phyloP scores from a whole-genome alignment of 2,329 filamentous ascomycete species.

The Gliomastix tumulicola region DNA sequence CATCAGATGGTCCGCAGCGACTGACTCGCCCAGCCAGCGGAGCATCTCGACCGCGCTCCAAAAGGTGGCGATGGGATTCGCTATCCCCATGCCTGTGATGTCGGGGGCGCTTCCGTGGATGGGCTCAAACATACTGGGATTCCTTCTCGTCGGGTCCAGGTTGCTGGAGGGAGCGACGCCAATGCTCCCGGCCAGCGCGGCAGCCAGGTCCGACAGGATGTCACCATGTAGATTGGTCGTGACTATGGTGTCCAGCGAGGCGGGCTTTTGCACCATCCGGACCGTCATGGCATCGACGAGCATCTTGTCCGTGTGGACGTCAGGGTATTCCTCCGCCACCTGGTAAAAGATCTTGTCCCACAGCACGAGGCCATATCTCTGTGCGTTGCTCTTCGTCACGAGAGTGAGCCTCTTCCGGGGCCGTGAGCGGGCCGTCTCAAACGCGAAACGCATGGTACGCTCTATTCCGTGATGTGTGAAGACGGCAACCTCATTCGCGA shows the following conservation, averaged over 20 bases:
- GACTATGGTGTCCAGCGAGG: conserved; percentile 99
- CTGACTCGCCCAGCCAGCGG: conserved; percentile 68
- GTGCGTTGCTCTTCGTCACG: conserved; percentile 99
- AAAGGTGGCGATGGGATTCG: conserved; percentile 93
- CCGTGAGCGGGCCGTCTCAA: conserved; percentile 95
- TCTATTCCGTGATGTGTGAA: conserved; percentile 98
- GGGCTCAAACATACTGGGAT: conserved; percentile 97
- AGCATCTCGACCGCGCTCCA: conserved; percentile 96
- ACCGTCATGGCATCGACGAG: conserved; percentile 99
- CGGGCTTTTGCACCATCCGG: conserved; percentile 93
- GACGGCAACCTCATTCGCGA: conserved; percentile 55
- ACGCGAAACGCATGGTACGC: conserved; percentile 98
- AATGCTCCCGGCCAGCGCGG: conserved; percentile 91
- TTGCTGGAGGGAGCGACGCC: conserved; percentile 98
- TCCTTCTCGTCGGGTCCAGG: conserved; percentile 76
- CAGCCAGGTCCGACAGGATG: conserved; percentile 97
- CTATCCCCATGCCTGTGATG: conserved; percentile 99
- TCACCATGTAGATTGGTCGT: conserved; percentile 99
- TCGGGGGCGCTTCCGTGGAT: conserved; percentile 97
- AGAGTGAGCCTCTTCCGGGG: conserved; percentile 99
- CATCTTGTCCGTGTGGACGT: conserved; percentile 96
- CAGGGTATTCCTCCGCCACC: conserved; percentile 90
- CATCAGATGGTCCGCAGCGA: conserved; percentile 41
- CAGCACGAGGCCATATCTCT: conserved; percentile 98
- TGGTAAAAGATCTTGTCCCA: conserved; percentile 97